phyloP scores from a whole-genome alignment of 257 asterid species.

The Solanum pennellii region DNA sequence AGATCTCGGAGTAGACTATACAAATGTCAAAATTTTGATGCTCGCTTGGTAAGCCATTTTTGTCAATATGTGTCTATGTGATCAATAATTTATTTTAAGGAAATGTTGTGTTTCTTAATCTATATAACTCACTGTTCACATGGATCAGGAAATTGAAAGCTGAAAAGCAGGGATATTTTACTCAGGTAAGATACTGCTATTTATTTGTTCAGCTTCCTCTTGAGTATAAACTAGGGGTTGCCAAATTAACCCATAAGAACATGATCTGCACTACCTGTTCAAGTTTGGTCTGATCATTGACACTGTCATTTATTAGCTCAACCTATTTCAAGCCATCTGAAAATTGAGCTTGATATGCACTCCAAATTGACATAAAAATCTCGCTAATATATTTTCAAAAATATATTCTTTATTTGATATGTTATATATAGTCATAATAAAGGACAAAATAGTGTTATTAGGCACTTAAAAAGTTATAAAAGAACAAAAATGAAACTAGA shows the following conservation, averaged over 20 bases:
- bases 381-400: background rate
- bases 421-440: background rate
- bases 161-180: conserved; percentile 84
- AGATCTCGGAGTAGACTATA: conserved; percentile 66
- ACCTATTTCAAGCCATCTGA: background rate
- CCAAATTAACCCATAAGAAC: background rate
- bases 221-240: background rate
- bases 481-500: background rate
- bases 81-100: background rate
- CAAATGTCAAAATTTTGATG: conserved; percentile 74
- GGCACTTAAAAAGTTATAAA: background rate
- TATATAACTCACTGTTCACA: conserved; percentile 9
- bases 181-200: conserved; percentile 41
- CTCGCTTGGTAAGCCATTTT: conserved; percentile 70
- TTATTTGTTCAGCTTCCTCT: background rate
- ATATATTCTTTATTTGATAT: background rate
- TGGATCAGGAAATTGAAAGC: conserved; percentile 85
- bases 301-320: background rate
- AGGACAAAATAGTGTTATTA: background rate
- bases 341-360: background rate
- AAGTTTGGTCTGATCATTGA: background rate
- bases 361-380: background rate
- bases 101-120: background rate
- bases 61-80: background rate
- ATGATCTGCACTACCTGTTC: background rate